Percentiles rank a stretch among this genome's conserved stretches.
These are phyloP conservation scores for Phaeosphaeriaceae sp. DNA, from an alignment of 2,329 filamentous ascomycete genomes.

Conservation along the genomic window DNA sequence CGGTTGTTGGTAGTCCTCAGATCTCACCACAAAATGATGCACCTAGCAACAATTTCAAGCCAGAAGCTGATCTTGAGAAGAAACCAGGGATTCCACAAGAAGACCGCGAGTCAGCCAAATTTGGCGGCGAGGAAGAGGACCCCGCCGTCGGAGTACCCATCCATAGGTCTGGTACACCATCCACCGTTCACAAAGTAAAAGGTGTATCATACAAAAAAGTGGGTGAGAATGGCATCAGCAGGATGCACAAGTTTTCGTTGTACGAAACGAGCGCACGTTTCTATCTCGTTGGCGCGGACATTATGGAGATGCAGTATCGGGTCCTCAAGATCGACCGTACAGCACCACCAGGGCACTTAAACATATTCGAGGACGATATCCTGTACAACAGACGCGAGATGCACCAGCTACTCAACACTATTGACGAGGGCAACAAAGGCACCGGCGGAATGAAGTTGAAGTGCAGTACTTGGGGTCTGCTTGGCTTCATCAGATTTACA, in stretches of 20 bases:
- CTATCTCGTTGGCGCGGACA: slow-evolving; percentile 92
- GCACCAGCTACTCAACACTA: slow-evolving; percentile 89
- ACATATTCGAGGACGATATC: slow-evolving; percentile 91
- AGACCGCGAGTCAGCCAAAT: slow-evolving; percentile 41
- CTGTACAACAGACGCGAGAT: slow-evolving; percentile 93
- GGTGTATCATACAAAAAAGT: slow-evolving; percentile 51
- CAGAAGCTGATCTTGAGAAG: slow-evolving; percentile 42
- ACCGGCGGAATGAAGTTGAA: slow-evolving; percentile 89
- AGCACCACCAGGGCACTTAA: slow-evolving; percentile 77
- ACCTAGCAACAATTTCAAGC: slow-evolving; percentile 36
- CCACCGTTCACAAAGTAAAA: slow-evolving; percentile 46
- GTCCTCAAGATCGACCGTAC: slow-evolving; percentile 96
- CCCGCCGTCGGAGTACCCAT: slow-evolving; percentile 48
- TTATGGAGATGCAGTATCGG: slow-evolving; percentile 85
- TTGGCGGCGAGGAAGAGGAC: slow-evolving; percentile 53
- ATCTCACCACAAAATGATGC: slow-evolving; percentile 31
- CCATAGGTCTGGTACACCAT: slow-evolving; percentile 48
- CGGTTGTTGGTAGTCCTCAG: slow-evolving; percentile 32
- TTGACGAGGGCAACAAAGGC: slow-evolving; percentile 92
- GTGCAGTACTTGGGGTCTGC: slow-evolving; percentile 88
- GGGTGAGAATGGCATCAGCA: slow-evolving; percentile 52
- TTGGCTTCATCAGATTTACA: slow-evolving; percentile 96
- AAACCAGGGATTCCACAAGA: slow-evolving; percentile 35
- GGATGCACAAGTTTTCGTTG: slow-evolving; percentile 95
- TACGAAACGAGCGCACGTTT: slow-evolving; percentile 95